Base-by-base conservation (phyloP, 257 asterid species). In the Solanum habrochaites region DNA sequence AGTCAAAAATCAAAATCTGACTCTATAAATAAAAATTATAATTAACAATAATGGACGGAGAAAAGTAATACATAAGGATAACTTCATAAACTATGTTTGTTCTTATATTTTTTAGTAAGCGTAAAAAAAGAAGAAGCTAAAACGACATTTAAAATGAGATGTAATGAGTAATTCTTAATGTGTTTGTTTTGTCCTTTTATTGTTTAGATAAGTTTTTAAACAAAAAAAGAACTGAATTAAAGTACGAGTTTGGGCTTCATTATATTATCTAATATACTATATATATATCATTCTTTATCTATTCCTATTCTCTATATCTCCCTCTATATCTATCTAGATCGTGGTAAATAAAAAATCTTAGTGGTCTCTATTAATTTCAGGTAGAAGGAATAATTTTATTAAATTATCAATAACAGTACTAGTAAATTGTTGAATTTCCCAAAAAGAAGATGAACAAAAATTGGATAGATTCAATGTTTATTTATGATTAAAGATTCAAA, bases 1-100 rank as follows among this genome's bases (percentile, higher is more conserved):
- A 6, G 1, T 5, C 0, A 37, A 37, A 37, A 6, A 0, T 5
- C 0, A 37, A 37, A 37, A 0, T 37, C 39, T 37, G 2, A 37
- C 39, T 1, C 7, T 37, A 37, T 5, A 37, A 37, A 37, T 37
- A 37, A 6, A 37, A 37, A 37, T 6, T 37, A 37, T 37, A 7
- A 37, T 37, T 37, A 37, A 37, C 39, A 35, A 35, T 7, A 37
- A 5, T 37, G 39, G 39, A 37, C 39, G 39, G 39, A 37, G 39
- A 2, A 6, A 1, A 37, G 39, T 37, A 49, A 49, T 15, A 15
- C 16, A 49, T 49, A 49, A 1, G 58, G 7, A 23, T 62, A 62
- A 11, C 16, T 62, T 62, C 2, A 23, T 11, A 62, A 62, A 29
- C 29, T 56, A 56, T 7, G 0, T 7, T 40, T 7, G 8, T 39